These are phyloP conservation scores for Casuarina cunninghamiana DNA, from an alignment of 306 rosid species.

Conservation along the genomic window DNA sequence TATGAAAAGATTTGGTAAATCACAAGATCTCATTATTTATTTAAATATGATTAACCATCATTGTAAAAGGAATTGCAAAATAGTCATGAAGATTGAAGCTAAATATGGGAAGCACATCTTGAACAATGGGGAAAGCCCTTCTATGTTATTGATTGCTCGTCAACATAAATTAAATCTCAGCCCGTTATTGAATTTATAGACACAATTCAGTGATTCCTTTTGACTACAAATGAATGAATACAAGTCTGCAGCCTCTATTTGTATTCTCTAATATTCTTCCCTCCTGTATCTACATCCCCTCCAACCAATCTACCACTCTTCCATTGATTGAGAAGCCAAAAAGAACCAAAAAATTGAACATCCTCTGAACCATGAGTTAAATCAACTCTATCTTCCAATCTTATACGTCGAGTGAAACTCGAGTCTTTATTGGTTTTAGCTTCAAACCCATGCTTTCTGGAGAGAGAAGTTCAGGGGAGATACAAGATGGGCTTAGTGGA, in stretches of 20 bases:
- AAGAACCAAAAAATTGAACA: conserved; percentile 25
- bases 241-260: conserved; percentile 32
- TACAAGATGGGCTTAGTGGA: conserved; percentile 86
- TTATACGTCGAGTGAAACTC: conserved; percentile 50
- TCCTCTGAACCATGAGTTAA: conserved; percentile 29
- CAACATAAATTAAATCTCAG: conserved; percentile 40
- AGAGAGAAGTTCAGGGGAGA: conserved; percentile 90
- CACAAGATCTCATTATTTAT: too few species aligned
- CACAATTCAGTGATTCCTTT: conserved; percentile 43
- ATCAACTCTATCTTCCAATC: background rate
- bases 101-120: conserved; percentile 6
- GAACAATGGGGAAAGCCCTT: conserved; percentile 12
- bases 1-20: too few species aligned
- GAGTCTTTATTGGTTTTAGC: conserved; percentile 87
- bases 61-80: background rate
- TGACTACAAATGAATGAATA: conserved; percentile 68
- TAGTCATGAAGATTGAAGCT: background rate
- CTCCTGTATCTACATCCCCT: conserved; percentile 49
- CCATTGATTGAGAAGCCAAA: conserved; percentile 31
- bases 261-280: conserved; percentile 22
- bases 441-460: conserved; percentile 97
- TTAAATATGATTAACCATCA: too few species aligned
- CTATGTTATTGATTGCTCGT: conserved; percentile 48
- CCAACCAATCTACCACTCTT: conserved; percentile 29
- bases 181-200: conserved; percentile 38